A percentile compares a stretch with the other conserved stretches of the same genome.
Evolutionary conservation across 2,329 filamentous ascomycete genomes (phyloP).

Genomic region (Penicillium brasilianum): DNA sequence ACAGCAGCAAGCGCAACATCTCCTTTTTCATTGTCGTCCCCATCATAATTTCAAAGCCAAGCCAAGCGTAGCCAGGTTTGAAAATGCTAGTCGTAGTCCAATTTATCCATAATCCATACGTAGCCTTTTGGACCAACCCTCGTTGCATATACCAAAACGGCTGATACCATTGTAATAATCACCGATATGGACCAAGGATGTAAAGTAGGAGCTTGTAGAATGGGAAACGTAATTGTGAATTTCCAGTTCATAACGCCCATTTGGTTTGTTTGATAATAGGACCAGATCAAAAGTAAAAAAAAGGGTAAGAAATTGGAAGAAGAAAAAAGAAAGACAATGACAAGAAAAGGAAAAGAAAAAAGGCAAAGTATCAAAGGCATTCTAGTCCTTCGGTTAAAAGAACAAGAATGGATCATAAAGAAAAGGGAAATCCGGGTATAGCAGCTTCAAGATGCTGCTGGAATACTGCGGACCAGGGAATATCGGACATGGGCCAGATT

Average conservation of each 20-base stretch:
- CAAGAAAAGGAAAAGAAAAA: slow-evolving; percentile 16
- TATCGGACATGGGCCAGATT: slow-evolving; percentile 10
- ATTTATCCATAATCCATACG: neutral
- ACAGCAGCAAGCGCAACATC: neutral
- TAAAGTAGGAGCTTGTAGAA: neutral
- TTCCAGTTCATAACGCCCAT: slow-evolving; percentile 7
- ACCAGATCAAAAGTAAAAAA: slow-evolving; percentile 8
- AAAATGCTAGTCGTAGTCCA: neutral
- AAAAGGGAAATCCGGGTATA: slow-evolving; percentile 7
- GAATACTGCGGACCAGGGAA: neutral
- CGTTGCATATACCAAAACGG: neutral
- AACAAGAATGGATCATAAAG: slow-evolving; percentile 8
- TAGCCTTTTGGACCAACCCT: neutral
- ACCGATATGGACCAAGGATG: neutral
- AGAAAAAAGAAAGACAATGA: slow-evolving; percentile 10
- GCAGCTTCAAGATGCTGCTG: slow-evolving; percentile 4
- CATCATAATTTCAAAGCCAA: neutral
- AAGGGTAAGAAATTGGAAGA: slow-evolving; percentile 14
- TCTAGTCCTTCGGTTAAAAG: neutral
- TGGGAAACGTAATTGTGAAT: neutral
- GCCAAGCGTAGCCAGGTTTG: neutral
- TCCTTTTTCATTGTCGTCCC: neutral
- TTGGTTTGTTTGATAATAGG: slow-evolving; percentile 9
- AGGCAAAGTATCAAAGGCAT: slow-evolving; percentile 6
- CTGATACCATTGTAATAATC: neutral